Evolutionary conservation across 495 filamentous ascomycete species (phyloP).

Genomic region (Lophium mytilinum): DNA sequence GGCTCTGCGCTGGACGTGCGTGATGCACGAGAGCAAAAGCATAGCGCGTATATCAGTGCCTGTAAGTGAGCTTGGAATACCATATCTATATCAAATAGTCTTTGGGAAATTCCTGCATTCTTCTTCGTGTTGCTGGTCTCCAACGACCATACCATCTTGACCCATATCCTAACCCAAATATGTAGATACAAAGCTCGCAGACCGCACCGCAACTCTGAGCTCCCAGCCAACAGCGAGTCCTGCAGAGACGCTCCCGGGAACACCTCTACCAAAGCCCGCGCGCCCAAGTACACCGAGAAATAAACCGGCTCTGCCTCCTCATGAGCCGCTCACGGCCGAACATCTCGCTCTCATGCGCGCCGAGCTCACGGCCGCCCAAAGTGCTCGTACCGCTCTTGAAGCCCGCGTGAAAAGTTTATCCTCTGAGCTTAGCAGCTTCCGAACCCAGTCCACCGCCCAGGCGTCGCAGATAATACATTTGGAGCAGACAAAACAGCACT

Average conservation of each 20-base stretch:
- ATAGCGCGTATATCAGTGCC: constrained; percentile 30
- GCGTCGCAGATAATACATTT: constrained; percentile 52
- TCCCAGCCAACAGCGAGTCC: constrained; percentile 1
- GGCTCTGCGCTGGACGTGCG: constrained; percentile 30
- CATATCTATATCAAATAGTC: not conserved
- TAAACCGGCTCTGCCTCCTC: not conserved
- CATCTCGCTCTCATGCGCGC: constrained; percentile 25
- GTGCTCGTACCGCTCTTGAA: constrained; percentile 28
- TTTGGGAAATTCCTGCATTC: not conserved
- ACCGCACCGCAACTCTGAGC: constrained; percentile 29
- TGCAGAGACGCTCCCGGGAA: not conserved
- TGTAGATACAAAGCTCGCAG: constrained; percentile 36
- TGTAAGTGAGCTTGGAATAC: constrained; percentile 19
- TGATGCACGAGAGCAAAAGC: constrained; percentile 31
- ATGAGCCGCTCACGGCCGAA: constrained; percentile 5
- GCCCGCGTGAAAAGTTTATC: constrained; percentile 23
- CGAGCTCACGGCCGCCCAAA: constrained; percentile 34
- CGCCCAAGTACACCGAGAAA: constrained; percentile 12
- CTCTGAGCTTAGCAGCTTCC: constrained; percentile 28
- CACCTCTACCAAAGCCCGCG: constrained; percentile 1
- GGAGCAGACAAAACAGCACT: constrained; percentile 50
- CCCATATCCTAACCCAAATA: not conserved
- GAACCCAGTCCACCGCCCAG: constrained; percentile 28
- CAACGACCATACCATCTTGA: not conserved
- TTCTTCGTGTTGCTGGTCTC: not conserved